A percentile compares a stretch with the other conserved stretches of the same genome.
phyloP scores from a whole-genome alignment of 2,329 filamentous ascomycete species.

The Zymoseptoria crescenta region DNA sequence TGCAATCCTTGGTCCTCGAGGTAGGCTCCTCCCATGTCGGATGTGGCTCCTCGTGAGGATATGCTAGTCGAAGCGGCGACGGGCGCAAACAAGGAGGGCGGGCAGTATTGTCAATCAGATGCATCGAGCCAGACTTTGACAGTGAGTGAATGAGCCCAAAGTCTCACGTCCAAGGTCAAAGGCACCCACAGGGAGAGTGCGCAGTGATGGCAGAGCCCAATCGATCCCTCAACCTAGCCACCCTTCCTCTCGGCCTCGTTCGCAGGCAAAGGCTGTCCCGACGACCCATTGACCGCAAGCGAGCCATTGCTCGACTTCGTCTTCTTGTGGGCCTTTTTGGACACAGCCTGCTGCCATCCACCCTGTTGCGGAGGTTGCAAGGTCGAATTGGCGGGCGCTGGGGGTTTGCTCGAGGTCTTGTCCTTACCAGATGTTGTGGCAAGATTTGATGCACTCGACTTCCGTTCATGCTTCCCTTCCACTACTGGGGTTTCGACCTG shows the following conservation, averaged over 20 bases:
- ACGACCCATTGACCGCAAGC: slow-evolving; percentile 8
- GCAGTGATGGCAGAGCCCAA: too few species aligned
- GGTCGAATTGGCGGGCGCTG: background rate
- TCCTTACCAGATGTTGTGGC: slow-evolving; percentile 2
- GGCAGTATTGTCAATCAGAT: background rate
- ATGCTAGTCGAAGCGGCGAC: background rate
- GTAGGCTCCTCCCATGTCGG: background rate
- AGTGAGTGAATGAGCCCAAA: too few species aligned
- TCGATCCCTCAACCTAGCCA: slow-evolving; percentile 21
- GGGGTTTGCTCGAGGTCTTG: slow-evolving; percentile 4
- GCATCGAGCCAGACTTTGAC: background rate
- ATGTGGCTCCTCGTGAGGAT: background rate
- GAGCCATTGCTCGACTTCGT: slow-evolving; percentile 23
- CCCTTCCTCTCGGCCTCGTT: slow-evolving; percentile 42
- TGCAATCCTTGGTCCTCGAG: background rate
- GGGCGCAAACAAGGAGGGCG: background rate
- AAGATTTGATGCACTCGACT: slow-evolving; percentile 17
- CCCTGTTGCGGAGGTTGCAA: slow-evolving; percentile 7
- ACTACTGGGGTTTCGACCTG: slow-evolving; percentile 10
- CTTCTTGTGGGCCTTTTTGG: slow-evolving; percentile 25
- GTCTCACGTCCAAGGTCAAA: background rate
- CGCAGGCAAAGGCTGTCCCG: slow-evolving; percentile 35
- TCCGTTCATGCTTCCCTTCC: slow-evolving; percentile 18
- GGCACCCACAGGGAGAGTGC: background rate
- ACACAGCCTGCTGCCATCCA: slow-evolving; percentile 24